A percentile compares a stretch with the other conserved stretches of the same genome.
phyloP scores from a whole-genome alignment of 2,329 filamentous ascomycete genomes.

The Didymella segeticola region DNA sequence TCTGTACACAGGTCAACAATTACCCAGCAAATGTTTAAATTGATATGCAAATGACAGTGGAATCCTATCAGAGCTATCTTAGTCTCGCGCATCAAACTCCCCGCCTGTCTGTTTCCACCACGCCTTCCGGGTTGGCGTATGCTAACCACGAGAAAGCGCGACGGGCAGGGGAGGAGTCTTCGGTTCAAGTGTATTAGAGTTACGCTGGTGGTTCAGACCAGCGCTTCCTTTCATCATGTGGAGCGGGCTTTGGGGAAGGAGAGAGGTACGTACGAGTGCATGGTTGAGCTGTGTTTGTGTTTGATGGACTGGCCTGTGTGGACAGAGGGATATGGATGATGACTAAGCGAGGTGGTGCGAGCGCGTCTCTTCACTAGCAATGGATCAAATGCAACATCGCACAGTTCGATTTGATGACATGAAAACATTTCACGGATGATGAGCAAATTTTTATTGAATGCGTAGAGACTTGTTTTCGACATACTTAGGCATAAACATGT shows the following conservation, averaged over 20 bases:
- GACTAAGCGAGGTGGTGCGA: background rate
- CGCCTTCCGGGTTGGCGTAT: conserved; percentile 8
- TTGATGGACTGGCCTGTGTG: background rate
- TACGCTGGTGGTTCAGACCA: conserved; percentile 18
- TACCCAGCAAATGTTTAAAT: background rate
- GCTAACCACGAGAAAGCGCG: conserved; percentile 10
- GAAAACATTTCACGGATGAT: too few species aligned
- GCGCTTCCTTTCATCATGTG: conserved; percentile 18
- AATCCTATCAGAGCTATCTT: conserved; percentile 23
- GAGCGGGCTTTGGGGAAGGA: background rate
- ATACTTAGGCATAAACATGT: too few species aligned
- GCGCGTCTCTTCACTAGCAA: too few species aligned
- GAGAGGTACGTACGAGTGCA: background rate
- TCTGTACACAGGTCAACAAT: background rate
- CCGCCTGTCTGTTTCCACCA: conserved; percentile 3
- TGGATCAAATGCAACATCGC: too few species aligned
- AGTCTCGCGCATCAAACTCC: conserved; percentile 15
- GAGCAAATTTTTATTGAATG: too few species aligned
- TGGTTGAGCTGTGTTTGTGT: background rate
- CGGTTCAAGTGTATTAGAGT: conserved; percentile 20
- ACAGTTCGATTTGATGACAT: too few species aligned
- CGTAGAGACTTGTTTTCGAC: too few species aligned
- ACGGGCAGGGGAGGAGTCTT: conserved; percentile 3
- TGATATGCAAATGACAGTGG: background rate
- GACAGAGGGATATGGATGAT: background rate